Conservation (phyloP, 495 filamentous ascomycete species). For the Collariella sp. region DNA sequence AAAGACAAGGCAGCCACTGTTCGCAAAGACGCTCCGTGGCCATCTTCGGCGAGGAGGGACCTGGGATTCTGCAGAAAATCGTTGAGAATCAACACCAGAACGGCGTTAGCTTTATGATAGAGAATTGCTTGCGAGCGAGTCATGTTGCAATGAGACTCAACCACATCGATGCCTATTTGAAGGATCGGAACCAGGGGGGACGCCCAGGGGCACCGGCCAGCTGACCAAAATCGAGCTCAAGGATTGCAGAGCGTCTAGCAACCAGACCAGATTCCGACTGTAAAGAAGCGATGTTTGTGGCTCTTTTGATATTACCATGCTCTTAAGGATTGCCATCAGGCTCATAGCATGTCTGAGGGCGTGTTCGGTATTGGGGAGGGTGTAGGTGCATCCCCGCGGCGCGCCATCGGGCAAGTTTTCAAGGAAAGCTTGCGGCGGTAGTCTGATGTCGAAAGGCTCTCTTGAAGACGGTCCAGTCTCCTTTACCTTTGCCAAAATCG, state of each 20-base stretch:
- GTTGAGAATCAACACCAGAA: constrained; percentile 27
- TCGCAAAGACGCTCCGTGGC: constrained; percentile 7
- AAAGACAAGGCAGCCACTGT: constrained; percentile 23
- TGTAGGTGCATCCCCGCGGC: constrained; percentile 13
- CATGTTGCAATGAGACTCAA: constrained; percentile 6
- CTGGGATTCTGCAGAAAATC: constrained; percentile 16
- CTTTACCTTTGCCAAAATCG: constrained; percentile 16
- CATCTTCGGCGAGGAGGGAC: constrained; percentile 16
- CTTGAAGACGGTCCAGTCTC: neutral
- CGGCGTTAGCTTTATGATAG: constrained; percentile 26
- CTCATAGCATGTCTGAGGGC: constrained; percentile 22
- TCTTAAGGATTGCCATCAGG: constrained; percentile 18
- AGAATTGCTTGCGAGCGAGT: constrained; percentile 17
- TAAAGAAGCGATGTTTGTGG: constrained; percentile 11
- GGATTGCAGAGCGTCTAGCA: constrained; percentile 30
- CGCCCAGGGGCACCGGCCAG: constrained; percentile 22
- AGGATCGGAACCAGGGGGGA: constrained; percentile 18
- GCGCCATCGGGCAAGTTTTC: constrained; percentile 3
- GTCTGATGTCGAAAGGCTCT: constrained; percentile 10
- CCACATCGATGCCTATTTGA: constrained; percentile 21
- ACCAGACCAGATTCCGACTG: constrained; percentile 24
- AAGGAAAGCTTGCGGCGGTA: constrained; percentile 20
- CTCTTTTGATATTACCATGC: neutral
- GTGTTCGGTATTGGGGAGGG: constrained; percentile 16
- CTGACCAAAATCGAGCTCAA: constrained; percentile 20